These are phyloP conservation scores for Cucurbita moschata DNA, from an alignment of 306 rosid species.

Conservation along the genomic window DNA sequence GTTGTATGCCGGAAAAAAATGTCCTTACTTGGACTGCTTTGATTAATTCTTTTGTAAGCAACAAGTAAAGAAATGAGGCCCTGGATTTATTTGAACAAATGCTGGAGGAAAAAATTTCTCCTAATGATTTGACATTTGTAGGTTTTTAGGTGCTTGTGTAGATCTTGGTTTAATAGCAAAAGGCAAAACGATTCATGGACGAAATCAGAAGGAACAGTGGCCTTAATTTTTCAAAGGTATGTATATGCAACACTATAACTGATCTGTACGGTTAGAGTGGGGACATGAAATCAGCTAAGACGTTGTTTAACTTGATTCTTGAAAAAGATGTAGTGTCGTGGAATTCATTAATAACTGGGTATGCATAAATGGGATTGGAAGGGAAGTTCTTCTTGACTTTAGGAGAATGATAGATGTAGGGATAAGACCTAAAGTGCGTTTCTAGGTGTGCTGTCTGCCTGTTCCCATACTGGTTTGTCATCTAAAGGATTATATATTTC, in stretches of 20 bases:
- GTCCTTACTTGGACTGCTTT: slow-evolving; percentile 47
- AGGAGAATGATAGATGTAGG: slow-evolving; percentile 40
- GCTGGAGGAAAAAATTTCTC: slow-evolving; percentile 23
- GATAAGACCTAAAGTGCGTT: slow-evolving; percentile 43
- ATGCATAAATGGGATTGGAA: slow-evolving; percentile 44
- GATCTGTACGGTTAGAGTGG: slow-evolving; percentile 53
- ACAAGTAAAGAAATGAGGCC: slow-evolving; percentile 22
- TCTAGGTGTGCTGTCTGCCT: slow-evolving; percentile 42
- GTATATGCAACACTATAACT: slow-evolving; percentile 34
- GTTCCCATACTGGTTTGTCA: slow-evolving; percentile 43
- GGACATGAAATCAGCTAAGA: slow-evolving; percentile 36
- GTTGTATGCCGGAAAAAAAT: slow-evolving; percentile 34
- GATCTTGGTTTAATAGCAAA: slow-evolving; percentile 26
- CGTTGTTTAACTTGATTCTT: slow-evolving; percentile 24
- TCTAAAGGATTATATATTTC: slow-evolving; percentile 31
- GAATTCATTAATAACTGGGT: slow-evolving; percentile 40
- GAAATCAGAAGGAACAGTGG: slow-evolving; percentile 19
- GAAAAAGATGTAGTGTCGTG: slow-evolving; percentile 35
- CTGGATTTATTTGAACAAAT: slow-evolving; percentile 28
- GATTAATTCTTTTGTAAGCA: slow-evolving; percentile 27
- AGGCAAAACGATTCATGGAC: slow-evolving; percentile 47
- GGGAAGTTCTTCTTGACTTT: slow-evolving; percentile 26
- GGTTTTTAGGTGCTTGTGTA: slow-evolving; percentile 42
- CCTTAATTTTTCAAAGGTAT: slow-evolving; percentile 21
- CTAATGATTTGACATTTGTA: slow-evolving; percentile 32